A percentile compares a stretch with the other conserved stretches of the same genome.
phyloP scores from a whole-genome alignment of 2,329 filamentous ascomycete genomes.

The Geosmithia morbida region DNA sequence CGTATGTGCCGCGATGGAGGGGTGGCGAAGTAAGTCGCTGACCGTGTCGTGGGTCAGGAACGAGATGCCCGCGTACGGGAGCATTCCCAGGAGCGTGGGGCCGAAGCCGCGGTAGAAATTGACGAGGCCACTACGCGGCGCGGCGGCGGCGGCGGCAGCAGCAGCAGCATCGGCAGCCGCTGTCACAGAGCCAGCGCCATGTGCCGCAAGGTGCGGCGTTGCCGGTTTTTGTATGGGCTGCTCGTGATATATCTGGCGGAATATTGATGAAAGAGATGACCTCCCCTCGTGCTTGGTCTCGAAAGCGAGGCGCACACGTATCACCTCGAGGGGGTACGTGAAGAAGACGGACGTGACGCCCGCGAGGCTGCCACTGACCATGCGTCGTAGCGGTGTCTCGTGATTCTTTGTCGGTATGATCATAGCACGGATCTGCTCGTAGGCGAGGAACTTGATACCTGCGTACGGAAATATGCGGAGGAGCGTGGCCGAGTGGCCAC shows the following conservation, averaged over 20 bases:
- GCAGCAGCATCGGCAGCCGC: slow-evolving; percentile 19
- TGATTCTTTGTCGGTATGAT: slow-evolving; percentile 58
- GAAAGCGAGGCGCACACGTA: slow-evolving; percentile 84
- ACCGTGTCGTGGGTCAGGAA: slow-evolving; percentile 91
- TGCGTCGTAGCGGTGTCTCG: slow-evolving; percentile 67
- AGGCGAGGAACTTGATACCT: slow-evolving; percentile 93
- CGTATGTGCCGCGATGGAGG: slow-evolving; percentile 54
- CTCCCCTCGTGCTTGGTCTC: slow-evolving; percentile 68
- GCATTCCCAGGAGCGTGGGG: slow-evolving; percentile 83
- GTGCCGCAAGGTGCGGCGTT: too few relatives aligned
- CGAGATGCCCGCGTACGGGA: slow-evolving; percentile 90
- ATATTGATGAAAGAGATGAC: slow-evolving; percentile 62
- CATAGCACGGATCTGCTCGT: slow-evolving; percentile 80
- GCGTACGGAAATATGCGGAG: slow-evolving; percentile 95
- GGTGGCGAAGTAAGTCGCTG: slow-evolving; percentile 67
- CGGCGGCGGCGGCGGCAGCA: slow-evolving; percentile 28
- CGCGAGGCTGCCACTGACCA: slow-evolving; percentile 59
- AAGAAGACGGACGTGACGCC: slow-evolving; percentile 89
- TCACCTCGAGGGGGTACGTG: slow-evolving; percentile 89
- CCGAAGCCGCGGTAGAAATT: slow-evolving; percentile 96
- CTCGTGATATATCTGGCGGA: slow-evolving; percentile 77
- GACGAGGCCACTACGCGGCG: slow-evolving; percentile 51
- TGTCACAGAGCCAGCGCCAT: slow-evolving; percentile 9
- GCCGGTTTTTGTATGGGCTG: slow-evolving; percentile 26
- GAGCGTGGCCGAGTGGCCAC: slow-evolving; percentile 87